A percentile compares a stretch with the other conserved stretches of the same genome.
phyloP scores from a whole-genome alignment of 2,329 filamentous ascomycete genomes.

The Monosporascus sp. region DNA sequence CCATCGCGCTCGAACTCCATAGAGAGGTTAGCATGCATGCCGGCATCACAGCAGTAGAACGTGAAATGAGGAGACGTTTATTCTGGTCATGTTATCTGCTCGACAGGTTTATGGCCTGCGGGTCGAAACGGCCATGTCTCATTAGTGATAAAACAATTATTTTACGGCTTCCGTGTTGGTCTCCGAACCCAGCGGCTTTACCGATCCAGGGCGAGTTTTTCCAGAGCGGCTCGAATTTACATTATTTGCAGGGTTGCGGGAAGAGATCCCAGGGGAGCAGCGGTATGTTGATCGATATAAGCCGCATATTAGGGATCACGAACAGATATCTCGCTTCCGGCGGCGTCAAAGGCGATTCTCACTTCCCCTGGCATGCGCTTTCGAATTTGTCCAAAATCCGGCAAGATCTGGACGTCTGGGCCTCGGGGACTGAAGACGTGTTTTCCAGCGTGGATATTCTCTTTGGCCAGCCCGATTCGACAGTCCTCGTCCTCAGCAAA shows the following conservation, averaged over 20 bases:
- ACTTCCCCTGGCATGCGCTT: constrained; percentile 85
- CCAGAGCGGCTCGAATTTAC: constrained; percentile 70
- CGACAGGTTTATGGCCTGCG: constrained; percentile 76
- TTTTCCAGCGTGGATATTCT: constrained; percentile 71
- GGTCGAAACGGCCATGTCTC: constrained; percentile 76
- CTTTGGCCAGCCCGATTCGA: constrained; percentile 74
- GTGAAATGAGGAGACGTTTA: constrained; percentile 70
- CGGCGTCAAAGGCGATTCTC: constrained; percentile 82
- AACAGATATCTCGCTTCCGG: constrained; percentile 80
- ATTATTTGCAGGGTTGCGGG: constrained; percentile 63
- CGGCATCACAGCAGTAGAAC: constrained; percentile 60
- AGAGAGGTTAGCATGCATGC: constrained; percentile 64
- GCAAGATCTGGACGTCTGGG: constrained; percentile 81
- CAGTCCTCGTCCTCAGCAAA: constrained; percentile 75
- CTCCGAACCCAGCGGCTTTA: constrained; percentile 53
- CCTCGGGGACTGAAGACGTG: constrained; percentile 71
- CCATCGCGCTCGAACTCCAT: constrained; percentile 74
- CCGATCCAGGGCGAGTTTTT: constrained; percentile 76
- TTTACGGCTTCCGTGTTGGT: constrained; percentile 71
- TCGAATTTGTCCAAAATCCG: constrained; percentile 83
- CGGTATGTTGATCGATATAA: constrained; percentile 80
- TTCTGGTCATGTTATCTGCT: constrained; percentile 89
- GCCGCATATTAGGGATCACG: constrained; percentile 74
- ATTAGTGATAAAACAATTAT: constrained; percentile 73
- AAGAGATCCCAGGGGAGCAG: constrained; percentile 70